Percentiles rank a stretch among this genome's conserved stretches.
These are phyloP conservation scores for Aspergillus niger DNA, from an alignment of 2,329 filamentous ascomycete species.

Conservation along the genomic window DNA sequence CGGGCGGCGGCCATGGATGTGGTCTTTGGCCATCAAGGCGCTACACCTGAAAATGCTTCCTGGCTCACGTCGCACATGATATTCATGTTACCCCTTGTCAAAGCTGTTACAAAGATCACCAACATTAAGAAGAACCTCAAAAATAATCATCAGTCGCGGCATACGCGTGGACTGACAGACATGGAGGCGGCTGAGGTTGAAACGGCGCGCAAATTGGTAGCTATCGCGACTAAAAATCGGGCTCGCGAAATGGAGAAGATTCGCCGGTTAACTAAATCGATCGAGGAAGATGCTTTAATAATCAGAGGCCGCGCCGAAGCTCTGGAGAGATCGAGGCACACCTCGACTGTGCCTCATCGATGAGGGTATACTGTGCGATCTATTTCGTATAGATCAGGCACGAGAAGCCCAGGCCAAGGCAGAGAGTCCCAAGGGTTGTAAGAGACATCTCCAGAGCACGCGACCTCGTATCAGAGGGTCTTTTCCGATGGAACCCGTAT, in stretches of 20 bases:
- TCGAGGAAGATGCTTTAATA: constrained; percentile 18
- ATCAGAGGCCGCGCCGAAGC: constrained; percentile 18
- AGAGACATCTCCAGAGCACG: no score
- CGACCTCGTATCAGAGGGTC: no score
- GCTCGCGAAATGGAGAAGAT: constrained; percentile 24
- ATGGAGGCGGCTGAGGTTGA: constrained; percentile 26
- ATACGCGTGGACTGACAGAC: constrained; percentile 15
- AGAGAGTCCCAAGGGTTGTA: no score
- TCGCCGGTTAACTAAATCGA: constrained; percentile 15
- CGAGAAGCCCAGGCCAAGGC: no score
- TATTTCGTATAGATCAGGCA: no score
- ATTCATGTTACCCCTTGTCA: constrained; percentile 24
- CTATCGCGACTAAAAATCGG: constrained; percentile 23
- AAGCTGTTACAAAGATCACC: constrained; percentile 24
- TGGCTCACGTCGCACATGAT: constrained; percentile 26
- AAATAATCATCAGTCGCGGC: constrained; percentile 9
- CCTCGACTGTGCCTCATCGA: neutral
- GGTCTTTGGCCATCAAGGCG: constrained; percentile 23
- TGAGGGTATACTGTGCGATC: neutral
- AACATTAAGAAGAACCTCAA: constrained; percentile 20
- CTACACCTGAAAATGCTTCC: constrained; percentile 26
- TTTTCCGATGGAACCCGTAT: no score
- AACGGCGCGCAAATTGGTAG: constrained; percentile 21
- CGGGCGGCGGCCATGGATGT: constrained; percentile 26
- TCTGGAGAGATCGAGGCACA: constrained; percentile 10